Base-by-base conservation (phyloP, 805 yeast species). In the Hanseniaspora pseudoguilliermondii region DNA sequence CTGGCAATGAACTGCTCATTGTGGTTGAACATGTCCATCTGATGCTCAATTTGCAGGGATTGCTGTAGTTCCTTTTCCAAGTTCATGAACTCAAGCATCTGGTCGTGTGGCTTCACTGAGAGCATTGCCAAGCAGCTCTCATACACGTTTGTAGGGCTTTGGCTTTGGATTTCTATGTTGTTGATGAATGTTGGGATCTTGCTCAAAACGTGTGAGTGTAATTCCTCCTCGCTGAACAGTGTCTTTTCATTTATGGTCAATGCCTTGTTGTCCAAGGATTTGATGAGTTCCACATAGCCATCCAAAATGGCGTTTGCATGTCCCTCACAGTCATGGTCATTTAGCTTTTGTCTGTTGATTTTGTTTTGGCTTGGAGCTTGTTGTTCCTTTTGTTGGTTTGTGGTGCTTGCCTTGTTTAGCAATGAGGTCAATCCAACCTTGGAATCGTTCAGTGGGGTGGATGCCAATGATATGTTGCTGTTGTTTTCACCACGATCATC, bases 371-470 rank as follows among this genome's bases (percentile, higher is more conserved):
- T 20, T 29, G 21, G 39, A 9, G 34, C 41, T 10, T 32, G 35
- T 11, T 32, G 35, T 32, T 32, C 35, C 35, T 13, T 32, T 32
- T 32, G 35, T 32, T 32, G 35, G 16, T 29, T 21, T 21, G 49
- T 44, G 27, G 57, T 57, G 32, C 57, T 44, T 10, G 57, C 59
- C 7, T 57, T 54, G 3, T 58, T 46, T 13, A 53, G 11, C 18
- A 53, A 32, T 7, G 56, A 44, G 13, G 49, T 48, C 38, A 53
- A 25, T 0, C 35, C 25, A 16, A 41, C 36, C n/a, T 41, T 20
- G 8, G 50, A 25, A 6, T 53, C 56, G 57, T 27, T 34, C 52
- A 58, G 11, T 42, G 38, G 38, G 57, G 63, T 25, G 58, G 60
- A 23, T 61, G 57, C 51, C 58, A 60, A 8, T 60, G 57, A 20